These are phyloP conservation scores for Calonectria hongkongensis DNA, from an alignment of 2,329 filamentous ascomycete species.

Conservation along the genomic window DNA sequence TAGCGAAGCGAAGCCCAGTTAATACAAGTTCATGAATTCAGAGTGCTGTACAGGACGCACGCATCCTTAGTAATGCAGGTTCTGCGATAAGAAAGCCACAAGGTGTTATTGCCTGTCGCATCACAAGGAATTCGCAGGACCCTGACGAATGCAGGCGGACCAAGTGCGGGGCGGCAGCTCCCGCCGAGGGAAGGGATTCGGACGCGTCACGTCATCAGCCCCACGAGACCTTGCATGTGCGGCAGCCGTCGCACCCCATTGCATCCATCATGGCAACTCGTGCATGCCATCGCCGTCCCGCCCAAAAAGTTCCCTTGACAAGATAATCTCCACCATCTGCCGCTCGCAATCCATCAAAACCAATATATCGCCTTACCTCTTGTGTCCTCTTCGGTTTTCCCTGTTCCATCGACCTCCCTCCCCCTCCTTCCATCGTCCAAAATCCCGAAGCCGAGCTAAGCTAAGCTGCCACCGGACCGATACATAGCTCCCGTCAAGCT, in stretches of 20 bases:
- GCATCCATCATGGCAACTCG: conserved; percentile 12
- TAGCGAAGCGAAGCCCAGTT: too few species aligned
- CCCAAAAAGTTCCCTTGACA: conserved; percentile 3
- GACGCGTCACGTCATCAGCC: conserved; percentile 40
- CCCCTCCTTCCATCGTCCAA: too few species aligned
- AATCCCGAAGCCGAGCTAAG: too few species aligned
- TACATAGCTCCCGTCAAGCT: conserved; percentile 4
- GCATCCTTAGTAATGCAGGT: too few species aligned
- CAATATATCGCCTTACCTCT: too few species aligned
- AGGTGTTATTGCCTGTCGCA: neutral
- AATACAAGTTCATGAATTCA: too few species aligned
- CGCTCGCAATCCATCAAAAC: neutral
- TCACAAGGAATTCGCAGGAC: neutral
- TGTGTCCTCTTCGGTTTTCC: too few species aligned
- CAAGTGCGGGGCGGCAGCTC: conserved; percentile 3
- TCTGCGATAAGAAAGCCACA: too few species aligned
- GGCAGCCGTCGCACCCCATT: neutral
- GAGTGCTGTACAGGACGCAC: too few species aligned
- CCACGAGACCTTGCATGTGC: conserved; percentile 31
- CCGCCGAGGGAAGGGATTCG: conserved; percentile 1
- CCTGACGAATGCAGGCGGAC: neutral
- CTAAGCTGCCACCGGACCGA: neutral
- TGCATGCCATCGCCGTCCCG: conserved; percentile 14
- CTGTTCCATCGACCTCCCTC: too few species aligned
- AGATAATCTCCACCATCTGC: conserved; percentile 8